Conservation (phyloP, 1,284 basidiomycete species). For the Trichosporon faecale region DNA sequence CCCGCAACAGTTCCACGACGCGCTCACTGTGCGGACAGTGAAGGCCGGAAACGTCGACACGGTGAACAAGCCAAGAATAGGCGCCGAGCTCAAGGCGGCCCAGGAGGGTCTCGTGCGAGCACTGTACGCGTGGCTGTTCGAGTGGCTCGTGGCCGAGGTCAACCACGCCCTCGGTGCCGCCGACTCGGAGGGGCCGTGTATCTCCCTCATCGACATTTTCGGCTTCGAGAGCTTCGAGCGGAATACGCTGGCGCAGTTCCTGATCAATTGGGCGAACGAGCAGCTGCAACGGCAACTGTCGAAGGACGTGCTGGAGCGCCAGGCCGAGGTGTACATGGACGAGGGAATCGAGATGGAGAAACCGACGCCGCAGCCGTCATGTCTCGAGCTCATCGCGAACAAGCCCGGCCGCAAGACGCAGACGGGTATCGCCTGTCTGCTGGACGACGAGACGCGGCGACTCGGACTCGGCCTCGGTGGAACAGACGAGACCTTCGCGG, state of each 20-base stretch:
- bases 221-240: conserved; percentile 25
- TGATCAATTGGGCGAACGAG: conserved; percentile 31
- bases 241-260: conserved; percentile 25
- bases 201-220: conserved; percentile 25
- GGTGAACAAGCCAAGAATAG: conserved; percentile 20
- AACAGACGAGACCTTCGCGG: conserved; percentile 20
- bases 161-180: conserved; percentile 22
- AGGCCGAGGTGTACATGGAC: conserved; percentile 22
- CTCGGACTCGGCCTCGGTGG: conserved; percentile 21
- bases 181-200: conserved; percentile 14
- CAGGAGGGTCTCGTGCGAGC: conserved; percentile 24
- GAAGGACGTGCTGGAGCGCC: conserved; percentile 23
- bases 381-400: conserved; percentile 19
- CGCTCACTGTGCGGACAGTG: conserved; percentile 20
- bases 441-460: conserved; percentile 27
- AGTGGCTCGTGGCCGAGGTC: conserved; percentile 23
- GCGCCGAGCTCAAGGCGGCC: conserved; percentile 21
- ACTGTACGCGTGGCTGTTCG: conserved; percentile 23
- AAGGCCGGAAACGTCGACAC: conserved; percentile 19
- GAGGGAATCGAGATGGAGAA: conserved; percentile 23
- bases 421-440: conserved; percentile 22
- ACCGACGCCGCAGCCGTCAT: conserved; percentile 17
- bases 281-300: conserved; percentile 24
- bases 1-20: conserved; percentile 14
- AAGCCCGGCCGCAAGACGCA: conserved; percentile 17